Percentiles rank a stretch among this genome's conserved stretches.
These are phyloP conservation scores for Verticillium tricorpus DNA, from an alignment of 2,329 filamentous ascomycete genomes.

Conservation along the genomic window DNA sequence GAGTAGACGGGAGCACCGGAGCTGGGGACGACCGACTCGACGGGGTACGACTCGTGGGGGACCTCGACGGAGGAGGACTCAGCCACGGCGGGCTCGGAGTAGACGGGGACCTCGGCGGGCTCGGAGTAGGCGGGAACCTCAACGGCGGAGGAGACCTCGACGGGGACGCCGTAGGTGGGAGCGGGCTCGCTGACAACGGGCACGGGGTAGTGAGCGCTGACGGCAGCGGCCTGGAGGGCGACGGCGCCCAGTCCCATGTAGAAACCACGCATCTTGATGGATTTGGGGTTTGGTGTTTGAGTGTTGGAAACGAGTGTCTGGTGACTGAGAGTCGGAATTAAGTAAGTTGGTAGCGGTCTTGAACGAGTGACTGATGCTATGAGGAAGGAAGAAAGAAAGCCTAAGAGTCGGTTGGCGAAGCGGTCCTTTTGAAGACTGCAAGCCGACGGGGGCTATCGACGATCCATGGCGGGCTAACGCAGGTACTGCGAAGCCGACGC, in stretches of 20 bases:
- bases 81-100: background rate
- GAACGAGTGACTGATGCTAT: background rate
- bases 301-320: background rate
- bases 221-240: conserved; percentile 19
- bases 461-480: background rate
- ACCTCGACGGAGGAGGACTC: background rate
- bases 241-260: conserved; percentile 24
- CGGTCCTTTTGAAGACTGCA: background rate
- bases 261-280: conserved; percentile 26
- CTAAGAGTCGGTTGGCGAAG: background rate
- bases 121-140: background rate
- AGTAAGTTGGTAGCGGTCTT: background rate
- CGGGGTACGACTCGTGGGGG: background rate
- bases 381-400: background rate
- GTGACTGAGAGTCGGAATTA: background rate
- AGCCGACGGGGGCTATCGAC: background rate
- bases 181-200: conserved; percentile 4
- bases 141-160: background rate
- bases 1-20: background rate
- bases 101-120: background rate
- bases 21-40: background rate
- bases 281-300: background rate
- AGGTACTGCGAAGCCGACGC: no score
- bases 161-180: background rate
- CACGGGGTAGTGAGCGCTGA: conserved; percentile 20